phyloP scores from a whole-genome alignment of 1,284 basidiomycete species.

The Stygiomarasmius scandens region DNA sequence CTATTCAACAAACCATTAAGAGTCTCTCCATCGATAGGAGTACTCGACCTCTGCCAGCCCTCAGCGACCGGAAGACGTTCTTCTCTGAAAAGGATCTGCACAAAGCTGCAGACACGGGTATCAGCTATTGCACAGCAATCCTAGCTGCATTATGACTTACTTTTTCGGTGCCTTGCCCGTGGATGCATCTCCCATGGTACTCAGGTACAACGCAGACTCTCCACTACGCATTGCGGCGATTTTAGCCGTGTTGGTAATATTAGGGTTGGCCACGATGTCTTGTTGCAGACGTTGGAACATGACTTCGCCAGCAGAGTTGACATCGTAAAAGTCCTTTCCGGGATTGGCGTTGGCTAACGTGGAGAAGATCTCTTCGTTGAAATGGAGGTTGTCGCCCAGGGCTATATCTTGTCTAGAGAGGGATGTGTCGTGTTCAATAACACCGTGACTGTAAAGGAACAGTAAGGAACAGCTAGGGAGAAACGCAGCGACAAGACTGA shows the following conservation, averaged over 20 bases:
- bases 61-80: not conserved
- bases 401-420: slow-evolving; percentile 17
- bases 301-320: slow-evolving; percentile 21
- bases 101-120: slow-evolving; percentile 15
- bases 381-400: slow-evolving; percentile 20
- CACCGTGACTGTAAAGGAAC: slow-evolving; percentile 16
- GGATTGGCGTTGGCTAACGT: slow-evolving; percentile 24
- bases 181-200: slow-evolving; percentile 21
- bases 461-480: not conserved
- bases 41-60: not conserved
- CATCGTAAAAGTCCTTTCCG: slow-evolving; percentile 21
- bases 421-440: slow-evolving; percentile 24
- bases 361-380: slow-evolving; percentile 23
- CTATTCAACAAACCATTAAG: no score
- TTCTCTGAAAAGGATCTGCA: slow-evolving; percentile 8
- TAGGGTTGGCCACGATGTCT: slow-evolving; percentile 16
- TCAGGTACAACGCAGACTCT: slow-evolving; percentile 21
- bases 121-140: not conserved
- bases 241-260: slow-evolving; percentile 19
- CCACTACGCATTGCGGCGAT: slow-evolving; percentile 16
- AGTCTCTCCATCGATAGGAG: not conserved
- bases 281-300: slow-evolving; percentile 14
- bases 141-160: slow-evolving; percentile 9
- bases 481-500: slow-evolving; percentile 1
- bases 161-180: slow-evolving; percentile 25